phyloP scores from a whole-genome alignment of 78 protist species.

The Bodo saltans region DNA sequence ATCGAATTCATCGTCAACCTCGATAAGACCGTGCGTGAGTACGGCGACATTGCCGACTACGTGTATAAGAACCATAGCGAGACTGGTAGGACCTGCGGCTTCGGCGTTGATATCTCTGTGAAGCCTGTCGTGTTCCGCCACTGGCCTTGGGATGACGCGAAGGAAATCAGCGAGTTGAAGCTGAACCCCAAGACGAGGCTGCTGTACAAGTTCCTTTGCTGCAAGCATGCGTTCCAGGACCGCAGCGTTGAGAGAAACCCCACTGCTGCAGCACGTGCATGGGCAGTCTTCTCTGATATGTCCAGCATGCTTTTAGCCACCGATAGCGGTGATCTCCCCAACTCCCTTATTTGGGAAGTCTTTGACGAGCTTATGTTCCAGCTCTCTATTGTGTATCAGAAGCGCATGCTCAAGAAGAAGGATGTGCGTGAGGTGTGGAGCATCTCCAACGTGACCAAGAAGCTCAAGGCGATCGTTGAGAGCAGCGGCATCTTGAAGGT shows the following conservation, averaged over 20 bases:
- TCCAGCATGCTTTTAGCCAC: neutral
- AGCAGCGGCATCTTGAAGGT: neutral
- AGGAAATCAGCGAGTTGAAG: neutral
- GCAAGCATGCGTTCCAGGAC: neutral
- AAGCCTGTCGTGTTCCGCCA: no score
- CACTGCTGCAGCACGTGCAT: neutral
- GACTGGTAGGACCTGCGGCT: no score
- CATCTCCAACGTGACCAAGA: neutral
- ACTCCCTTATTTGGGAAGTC: neutral
- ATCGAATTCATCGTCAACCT: no score
- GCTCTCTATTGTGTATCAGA: neutral
- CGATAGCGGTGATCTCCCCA: conserved; percentile 4
- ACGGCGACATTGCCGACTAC: no score
- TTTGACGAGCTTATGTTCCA: conserved; percentile 20
- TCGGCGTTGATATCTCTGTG: no score
- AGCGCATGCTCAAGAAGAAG: neutral
- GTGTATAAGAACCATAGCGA: no score
- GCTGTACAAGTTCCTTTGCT: neutral
- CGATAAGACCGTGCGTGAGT: no score
- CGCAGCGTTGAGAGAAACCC: neutral
- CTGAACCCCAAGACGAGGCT: neutral
- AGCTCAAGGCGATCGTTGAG: neutral
- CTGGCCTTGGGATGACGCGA: no score
- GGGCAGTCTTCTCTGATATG: neutral
- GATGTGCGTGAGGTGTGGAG: neutral